phyloP scores from a whole-genome alignment of 257 asterid genomes.

The Solanum raphanifolium region DNA sequence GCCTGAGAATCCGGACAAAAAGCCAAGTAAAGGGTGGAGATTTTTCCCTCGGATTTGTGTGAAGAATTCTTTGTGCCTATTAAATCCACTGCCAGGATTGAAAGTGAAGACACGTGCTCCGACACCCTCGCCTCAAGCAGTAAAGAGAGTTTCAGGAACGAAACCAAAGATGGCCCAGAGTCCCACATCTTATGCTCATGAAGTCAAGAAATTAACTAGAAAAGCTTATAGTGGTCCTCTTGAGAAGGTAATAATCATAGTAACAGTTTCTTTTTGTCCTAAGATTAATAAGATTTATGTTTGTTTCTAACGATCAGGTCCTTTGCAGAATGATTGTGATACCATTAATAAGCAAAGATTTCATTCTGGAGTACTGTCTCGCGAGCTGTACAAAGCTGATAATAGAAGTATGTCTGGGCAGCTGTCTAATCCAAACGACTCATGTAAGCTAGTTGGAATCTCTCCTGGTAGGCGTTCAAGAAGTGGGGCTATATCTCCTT shows the following conservation, averaged over 20 bases:
- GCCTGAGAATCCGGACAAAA: conserved; percentile 32
- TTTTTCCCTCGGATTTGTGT: conserved; percentile 71
- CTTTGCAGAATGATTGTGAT: conserved; percentile 45
- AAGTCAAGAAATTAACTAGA: conserved; percentile 47
- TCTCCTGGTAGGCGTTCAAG: conserved; percentile 56
- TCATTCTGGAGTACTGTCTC: conserved; percentile 65
- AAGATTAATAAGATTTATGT: not conserved
- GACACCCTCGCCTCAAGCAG: not conserved
- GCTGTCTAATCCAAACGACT: conserved; percentile 20
- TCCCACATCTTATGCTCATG: conserved; percentile 26
- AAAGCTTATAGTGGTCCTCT: conserved; percentile 88
- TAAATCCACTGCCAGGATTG: conserved; percentile 57
- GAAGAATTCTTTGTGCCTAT: conserved; percentile 59
- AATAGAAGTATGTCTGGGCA: conserved; percentile 24
- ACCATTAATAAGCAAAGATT: conserved; percentile 46
- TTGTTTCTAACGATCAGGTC: not conserved
- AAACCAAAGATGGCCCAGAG: not conserved
- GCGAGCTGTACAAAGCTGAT: conserved; percentile 35
- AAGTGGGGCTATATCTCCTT: conserved; percentile 78
- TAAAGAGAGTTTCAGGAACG: conserved; percentile 1
- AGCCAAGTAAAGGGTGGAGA: conserved; percentile 63
- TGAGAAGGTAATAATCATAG: conserved; percentile 41
- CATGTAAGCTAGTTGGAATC: conserved; percentile 28
- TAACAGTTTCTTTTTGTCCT: not conserved
- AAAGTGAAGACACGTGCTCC: conserved; percentile 44